phyloP scores from a whole-genome alignment of 352 stramenopile species.

The Phytopythium boreale region DNA sequence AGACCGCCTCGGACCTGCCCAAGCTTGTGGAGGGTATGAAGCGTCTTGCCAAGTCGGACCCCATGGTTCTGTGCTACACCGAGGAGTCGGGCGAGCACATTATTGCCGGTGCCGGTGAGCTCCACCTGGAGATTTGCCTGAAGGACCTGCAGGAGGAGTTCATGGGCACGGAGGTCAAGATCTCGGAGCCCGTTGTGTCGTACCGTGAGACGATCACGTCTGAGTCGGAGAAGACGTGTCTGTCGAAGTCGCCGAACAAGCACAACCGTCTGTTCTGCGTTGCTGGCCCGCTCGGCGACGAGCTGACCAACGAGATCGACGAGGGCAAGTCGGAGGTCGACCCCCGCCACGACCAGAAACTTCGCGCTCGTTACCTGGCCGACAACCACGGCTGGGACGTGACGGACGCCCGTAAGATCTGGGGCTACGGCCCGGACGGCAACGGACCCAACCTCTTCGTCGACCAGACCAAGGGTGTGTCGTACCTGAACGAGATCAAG shows the following conservation, averaged over 20 bases:
- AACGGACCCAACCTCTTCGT: conserved; percentile 99
- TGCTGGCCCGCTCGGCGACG: conserved; percentile 87
- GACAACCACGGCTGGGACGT: conserved; percentile 98
- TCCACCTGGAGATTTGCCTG: conserved; percentile 99
- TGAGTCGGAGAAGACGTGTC: conserved; percentile 94
- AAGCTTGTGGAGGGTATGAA: conserved; percentile 99
- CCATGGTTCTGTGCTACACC: conserved; percentile 99
- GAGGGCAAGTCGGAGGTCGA: conserved; percentile 92
- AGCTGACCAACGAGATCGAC: conserved; percentile 97
- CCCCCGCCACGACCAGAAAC: conserved; percentile 94
- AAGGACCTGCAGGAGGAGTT: conserved; percentile 99
- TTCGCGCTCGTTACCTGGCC: conserved; percentile 95
- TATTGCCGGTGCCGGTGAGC: conserved; percentile 98
- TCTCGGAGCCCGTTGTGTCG: conserved; percentile 98
- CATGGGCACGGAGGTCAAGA: conserved; percentile 98
- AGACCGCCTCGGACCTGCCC: conserved; percentile 98
- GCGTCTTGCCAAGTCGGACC: conserved; percentile 99
- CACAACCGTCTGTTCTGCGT: conserved; percentile 99
- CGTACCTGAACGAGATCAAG: conserved; percentile 99
- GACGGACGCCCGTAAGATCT: conserved; percentile 99
- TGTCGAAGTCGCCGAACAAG: conserved; percentile 99
- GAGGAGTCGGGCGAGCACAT: conserved; percentile 99
- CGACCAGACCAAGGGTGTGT: conserved; percentile 98
- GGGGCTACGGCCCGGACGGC: conserved; percentile 98
- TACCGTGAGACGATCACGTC: conserved; percentile 98